Evolutionary conservation across 805 yeast genomes (phyloP).

Genomic region (Nakazawaea ernobii): DNA sequence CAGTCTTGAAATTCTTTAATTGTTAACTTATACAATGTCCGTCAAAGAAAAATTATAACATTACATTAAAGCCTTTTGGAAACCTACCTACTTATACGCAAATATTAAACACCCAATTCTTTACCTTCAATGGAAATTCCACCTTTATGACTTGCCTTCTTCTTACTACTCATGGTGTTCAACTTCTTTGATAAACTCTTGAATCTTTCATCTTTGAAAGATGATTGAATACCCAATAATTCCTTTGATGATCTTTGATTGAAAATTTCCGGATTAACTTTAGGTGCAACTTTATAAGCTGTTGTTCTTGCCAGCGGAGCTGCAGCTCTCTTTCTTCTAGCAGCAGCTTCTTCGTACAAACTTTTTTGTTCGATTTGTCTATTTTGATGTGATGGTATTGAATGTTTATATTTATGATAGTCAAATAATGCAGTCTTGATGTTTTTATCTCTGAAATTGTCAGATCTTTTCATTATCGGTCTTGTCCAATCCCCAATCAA

Average conservation of each 20-base stretch:
- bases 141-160: constrained; percentile 47
- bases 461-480: constrained; percentile 94
- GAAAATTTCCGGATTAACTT: constrained; percentile 49
- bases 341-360: constrained; percentile 84
- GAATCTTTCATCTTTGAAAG: constrained; percentile 70
- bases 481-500: constrained; percentile 97
- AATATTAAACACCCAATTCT: constrained; percentile 22
- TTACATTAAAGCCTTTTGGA: background rate
- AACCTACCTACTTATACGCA: too few species aligned
- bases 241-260: constrained; percentile 32
- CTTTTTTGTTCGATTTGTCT: constrained; percentile 39
- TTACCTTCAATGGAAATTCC: constrained; percentile 82
- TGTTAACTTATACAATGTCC: too few species aligned
- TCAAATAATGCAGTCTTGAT: constrained; percentile 68
- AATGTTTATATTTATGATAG: constrained; percentile 43
- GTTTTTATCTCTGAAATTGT: constrained; percentile 84
- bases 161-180: constrained; percentile 40
- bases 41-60: background rate
- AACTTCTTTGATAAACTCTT: constrained; percentile 65
- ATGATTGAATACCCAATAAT: constrained; percentile 42
- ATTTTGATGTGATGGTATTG: constrained; percentile 27
- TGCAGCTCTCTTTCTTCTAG: constrained; percentile 89
- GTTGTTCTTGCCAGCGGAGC: constrained; percentile 89
- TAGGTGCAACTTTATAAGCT: constrained; percentile 89
- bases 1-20: too few species aligned